Base-by-base conservation (phyloP, 2,329 filamentous ascomycete species). In the Cylindrodendrum hubeiense region DNA sequence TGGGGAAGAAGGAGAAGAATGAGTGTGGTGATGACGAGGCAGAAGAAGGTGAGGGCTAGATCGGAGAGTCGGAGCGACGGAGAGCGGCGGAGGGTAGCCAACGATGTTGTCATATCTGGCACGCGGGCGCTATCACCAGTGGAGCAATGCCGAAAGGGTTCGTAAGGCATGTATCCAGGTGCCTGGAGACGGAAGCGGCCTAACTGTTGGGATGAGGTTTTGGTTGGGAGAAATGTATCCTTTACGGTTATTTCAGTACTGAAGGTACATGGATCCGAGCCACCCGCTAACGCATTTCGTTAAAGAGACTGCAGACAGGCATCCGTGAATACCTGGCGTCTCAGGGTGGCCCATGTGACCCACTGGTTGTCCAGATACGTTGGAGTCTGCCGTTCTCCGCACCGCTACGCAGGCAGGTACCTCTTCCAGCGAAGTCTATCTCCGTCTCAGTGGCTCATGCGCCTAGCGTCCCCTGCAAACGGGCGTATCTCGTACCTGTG, bases 61-160 rank as follows among this genome's bases (percentile, higher is more conserved):
- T 60, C 43, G 51, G 44, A 47, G 50, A 53, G 63, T 55, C 44
- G 61, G 70, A 50, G 67, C 65, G 51, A 64, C 61, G 63, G 58
- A 66, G 70, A 63, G 67, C 66, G 51, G 46, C 43, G 51, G 49
- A 60, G 41, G 62, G 64, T 61, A 68, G 63, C 72, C 72, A 72
- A 74, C 70, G 72, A 73, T 73, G 72, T 74, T 72, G 71, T 74
- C 67, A 69, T 70, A 67, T 63, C 68, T 50, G 62, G 69, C 72
- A 74, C 71, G 69, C 69, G 69, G 67, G 60, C 66, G 62, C 64
- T 74, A 69, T 72, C 70, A 64, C 26, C 64, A 57, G 72, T 63
- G 52, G 70, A 65, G 68, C 61, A 63, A 19, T 64, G 62, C 49
- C 58, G 49, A 64, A 66, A 61, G 60, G 51, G 50, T 58, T 46